A percentile compares a stretch with the other conserved stretches of the same genome.
These are phyloP conservation scores for Silene noctiflora DNA, from an alignment of 179 eudicot species.

Conservation along the genomic window DNA sequence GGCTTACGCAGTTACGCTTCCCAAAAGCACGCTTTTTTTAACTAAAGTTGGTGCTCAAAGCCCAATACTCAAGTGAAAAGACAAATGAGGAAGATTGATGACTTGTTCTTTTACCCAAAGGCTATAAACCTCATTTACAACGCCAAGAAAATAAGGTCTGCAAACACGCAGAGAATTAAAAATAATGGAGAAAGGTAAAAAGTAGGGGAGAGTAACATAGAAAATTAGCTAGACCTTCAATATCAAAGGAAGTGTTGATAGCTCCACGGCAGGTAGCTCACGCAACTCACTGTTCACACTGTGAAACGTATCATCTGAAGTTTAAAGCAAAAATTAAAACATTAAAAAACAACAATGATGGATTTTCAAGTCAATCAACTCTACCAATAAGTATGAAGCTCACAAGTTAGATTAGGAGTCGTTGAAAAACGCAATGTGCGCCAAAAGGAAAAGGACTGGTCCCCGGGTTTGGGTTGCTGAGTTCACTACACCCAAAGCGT, in stretches of 20 bases:
- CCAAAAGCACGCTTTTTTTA: no score
- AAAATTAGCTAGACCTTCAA: slow-evolving; percentile 55
- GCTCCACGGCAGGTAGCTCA: slow-evolving; percentile 92
- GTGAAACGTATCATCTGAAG: slow-evolving; percentile 73
- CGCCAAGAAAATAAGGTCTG: not conserved
- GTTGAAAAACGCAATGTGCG: not conserved
- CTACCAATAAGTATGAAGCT: slow-evolving; percentile 4
- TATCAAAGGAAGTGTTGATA: slow-evolving; percentile 76
- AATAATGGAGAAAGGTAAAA: not conserved
- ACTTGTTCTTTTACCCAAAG: not conserved
- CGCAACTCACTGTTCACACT: slow-evolving; percentile 65
- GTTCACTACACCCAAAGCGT: not conserved
- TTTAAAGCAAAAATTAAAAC: not conserved
- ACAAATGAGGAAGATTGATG: not conserved
- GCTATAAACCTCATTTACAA: not conserved
- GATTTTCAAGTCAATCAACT: slow-evolving; percentile 5
- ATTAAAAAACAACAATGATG: not conserved
- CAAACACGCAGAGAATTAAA: not conserved
- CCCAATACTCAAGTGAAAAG: not conserved
- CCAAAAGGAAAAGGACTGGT: not conserved
- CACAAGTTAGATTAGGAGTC: not conserved
- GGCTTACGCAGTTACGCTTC: no score
- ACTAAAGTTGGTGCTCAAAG: not conserved
- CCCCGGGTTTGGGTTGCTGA: not conserved
- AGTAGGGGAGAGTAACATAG: not conserved